phyloP scores from a whole-genome alignment of 2,329 filamentous ascomycete genomes.

The Apiospora marii region DNA sequence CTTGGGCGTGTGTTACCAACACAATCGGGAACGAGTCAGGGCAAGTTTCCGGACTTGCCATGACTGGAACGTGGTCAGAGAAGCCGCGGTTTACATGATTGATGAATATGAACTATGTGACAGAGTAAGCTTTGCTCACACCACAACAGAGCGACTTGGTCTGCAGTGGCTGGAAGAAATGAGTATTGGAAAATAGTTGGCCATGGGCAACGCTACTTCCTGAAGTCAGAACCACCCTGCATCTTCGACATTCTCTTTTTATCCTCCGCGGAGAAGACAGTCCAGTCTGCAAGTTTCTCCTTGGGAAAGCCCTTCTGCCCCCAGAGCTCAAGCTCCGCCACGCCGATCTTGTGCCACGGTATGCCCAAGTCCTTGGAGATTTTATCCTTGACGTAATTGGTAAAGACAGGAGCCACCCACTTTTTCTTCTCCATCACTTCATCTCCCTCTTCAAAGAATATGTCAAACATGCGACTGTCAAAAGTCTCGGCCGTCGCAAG shows the following conservation, averaged over 20 bases:
- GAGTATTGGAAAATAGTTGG: background rate
- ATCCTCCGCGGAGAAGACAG: conserved; percentile 32
- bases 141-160: no score
- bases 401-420: conserved; percentile 22
- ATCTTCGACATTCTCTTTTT: conserved; percentile 30
- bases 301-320: conserved; percentile 34
- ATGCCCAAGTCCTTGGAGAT: conserved; percentile 38
- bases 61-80: background rate
- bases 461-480: background rate
- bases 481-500: no score
- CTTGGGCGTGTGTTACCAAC: background rate
- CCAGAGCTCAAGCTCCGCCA: conserved; percentile 31
- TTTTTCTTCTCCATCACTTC: background rate
- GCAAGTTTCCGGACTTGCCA: background rate
- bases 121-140: background rate
- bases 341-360: conserved; percentile 34
- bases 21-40: background rate
- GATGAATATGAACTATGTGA: no score
- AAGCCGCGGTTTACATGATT: background rate
- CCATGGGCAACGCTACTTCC: background rate
- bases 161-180: no score
- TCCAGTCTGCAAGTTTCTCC: conserved; percentile 32
- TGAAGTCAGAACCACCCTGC: conserved; percentile 15
- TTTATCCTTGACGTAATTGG: conserved; percentile 32
- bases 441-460: background rate